Conservation (phyloP, 2,329 filamentous ascomycete genomes). For the Phaeosphaeriaceae sp. region DNA sequence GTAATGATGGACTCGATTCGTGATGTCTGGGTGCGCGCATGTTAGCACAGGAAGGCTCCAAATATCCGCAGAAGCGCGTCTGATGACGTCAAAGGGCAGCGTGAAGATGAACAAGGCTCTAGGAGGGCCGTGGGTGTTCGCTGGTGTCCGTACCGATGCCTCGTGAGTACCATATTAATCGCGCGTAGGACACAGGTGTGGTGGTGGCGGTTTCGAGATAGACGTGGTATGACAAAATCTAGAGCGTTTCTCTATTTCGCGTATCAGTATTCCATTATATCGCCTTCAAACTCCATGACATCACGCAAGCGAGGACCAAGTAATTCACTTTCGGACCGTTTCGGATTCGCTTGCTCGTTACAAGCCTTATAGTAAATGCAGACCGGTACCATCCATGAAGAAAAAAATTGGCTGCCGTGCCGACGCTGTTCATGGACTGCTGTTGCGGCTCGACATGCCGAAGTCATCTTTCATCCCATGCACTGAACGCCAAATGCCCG, state of each 20-base stretch:
- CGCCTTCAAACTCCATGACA: conserved; percentile 40
- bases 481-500: conserved; percentile 50
- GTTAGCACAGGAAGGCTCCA: background rate
- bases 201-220: background rate
- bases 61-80: background rate
- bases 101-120: background rate
- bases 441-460: conserved; percentile 51
- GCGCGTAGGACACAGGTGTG: background rate
- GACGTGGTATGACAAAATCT: conserved; percentile 15
- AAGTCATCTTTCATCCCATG: conserved; percentile 52
- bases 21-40: background rate
- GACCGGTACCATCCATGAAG: conserved; percentile 49
- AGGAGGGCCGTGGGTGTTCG: background rate
- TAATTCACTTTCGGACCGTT: conserved; percentile 49
- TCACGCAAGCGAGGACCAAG: conserved; percentile 43
- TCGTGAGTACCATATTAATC: background rate
- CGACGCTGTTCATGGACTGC: conserved; percentile 45
- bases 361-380: conserved; percentile 52
- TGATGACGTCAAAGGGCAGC: background rate
- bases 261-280: conserved; percentile 37
- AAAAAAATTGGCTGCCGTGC: conserved; percentile 44
- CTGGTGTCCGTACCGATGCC: background rate
- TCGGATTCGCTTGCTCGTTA: conserved; percentile 52
- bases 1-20: background rate
- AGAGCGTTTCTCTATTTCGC: conserved; percentile 36